Base-by-base conservation (phyloP, 129 eudicot genomes). In the Chrysanthemum lavandulifolium region DNA sequence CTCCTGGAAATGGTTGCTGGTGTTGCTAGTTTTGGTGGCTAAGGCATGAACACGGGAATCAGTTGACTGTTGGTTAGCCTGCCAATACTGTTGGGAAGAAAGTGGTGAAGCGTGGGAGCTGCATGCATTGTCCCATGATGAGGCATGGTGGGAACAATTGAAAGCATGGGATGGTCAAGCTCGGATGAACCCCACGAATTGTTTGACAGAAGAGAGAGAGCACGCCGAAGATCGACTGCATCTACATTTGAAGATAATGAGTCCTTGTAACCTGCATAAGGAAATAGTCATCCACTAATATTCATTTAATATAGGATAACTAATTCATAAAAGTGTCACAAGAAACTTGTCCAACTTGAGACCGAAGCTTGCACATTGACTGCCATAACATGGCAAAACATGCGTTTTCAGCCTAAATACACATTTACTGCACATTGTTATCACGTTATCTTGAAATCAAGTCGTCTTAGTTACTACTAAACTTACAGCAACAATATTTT, bases 171-270 rank as follows among this genome's bases (percentile, higher is more conserved):
- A 76, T 51, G 36, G 82, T 73, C 80, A 0, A 78, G 82, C 61
- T 81, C 77, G 27, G 65, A 73, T 36, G 92, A 81, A 81, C 79
- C 89, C 91, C 91, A 76, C 13, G 73, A 48, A 58, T 73, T 81
- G 65, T 79, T 85, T 92, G 98, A 89, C 96, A 89, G 98, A 89
- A 92, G 98, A 92, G 96, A 92, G 98, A 85, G 98, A 92, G 95
- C 98, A 92, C 90, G 82, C 27, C 68, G 84, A 81, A 81, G 79
- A 18, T 87, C 96, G 25, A 65, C 81, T 68, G 91, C 88, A 76
- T 73, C 94, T 67, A 73, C 57, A 80, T 64, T 75, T 31, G 89
- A 66, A 77, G 79, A 10, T 19, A 75, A 63, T 5, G 67, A 29
- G 13, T 61, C 67, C 67, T 61, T 61, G 47, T 25, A 29, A 61